phyloP scores from a whole-genome alignment of 2,329 filamentous ascomycete genomes.

The Beauveria pseudobassiana region DNA sequence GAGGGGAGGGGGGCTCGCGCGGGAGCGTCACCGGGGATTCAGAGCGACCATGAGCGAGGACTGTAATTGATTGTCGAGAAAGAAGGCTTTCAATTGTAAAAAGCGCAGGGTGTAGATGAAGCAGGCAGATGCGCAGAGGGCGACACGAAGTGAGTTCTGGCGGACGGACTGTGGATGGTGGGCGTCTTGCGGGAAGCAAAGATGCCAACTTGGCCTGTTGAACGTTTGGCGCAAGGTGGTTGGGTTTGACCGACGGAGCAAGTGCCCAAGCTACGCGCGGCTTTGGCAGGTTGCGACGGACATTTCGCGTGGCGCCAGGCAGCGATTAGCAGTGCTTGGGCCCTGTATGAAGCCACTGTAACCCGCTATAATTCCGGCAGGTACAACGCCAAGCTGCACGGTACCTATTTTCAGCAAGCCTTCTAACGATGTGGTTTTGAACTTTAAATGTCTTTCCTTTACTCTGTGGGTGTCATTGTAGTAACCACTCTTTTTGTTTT shows the following conservation, averaged over 20 bases:
- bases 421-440: too few relatives aligned
- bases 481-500: too few relatives aligned
- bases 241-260: neutral
- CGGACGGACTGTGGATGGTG: neutral
- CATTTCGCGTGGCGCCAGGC: neutral
- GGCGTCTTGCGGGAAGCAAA: neutral
- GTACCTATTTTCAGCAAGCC: too few relatives aligned
- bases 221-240: neutral
- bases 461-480: too few relatives aligned
- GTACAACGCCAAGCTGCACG: too few relatives aligned
- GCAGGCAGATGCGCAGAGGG: neutral
- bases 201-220: slow-evolving; percentile 4
- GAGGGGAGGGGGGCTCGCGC: slow-evolving; percentile 12
- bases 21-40: slow-evolving; percentile 19
- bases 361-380: neutral
- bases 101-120: neutral
- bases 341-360: neutral
- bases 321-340: too few relatives aligned
- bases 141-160: neutral
- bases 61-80: neutral
- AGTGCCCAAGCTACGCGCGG: neutral
- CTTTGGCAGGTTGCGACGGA: neutral
- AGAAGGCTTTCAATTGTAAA: neutral
- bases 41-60: slow-evolving; percentile 16
- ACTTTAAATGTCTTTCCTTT: too few relatives aligned